Evolutionary conservation across 108 stramenopile species (phyloP), one percentile per base, ranked within the genome.

Genomic region (Fragilaria crotonensis): DNA sequence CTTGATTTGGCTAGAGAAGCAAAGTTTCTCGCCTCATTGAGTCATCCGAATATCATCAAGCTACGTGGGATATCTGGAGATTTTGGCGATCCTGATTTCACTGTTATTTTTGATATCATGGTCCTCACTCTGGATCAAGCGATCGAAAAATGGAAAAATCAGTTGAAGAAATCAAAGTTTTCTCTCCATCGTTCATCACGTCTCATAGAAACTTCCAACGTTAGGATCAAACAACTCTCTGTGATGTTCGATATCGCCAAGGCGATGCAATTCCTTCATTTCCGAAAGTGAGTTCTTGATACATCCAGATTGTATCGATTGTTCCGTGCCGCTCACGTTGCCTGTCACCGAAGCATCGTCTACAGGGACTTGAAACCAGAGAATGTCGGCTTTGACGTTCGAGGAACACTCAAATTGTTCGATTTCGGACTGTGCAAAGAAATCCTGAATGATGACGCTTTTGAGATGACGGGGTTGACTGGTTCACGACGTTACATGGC

Each of bases 1-100:
- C 75, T 84, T 25, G 83, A 84, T 60, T 30, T 88, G 19, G 77
- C 87, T 0, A 66, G 72, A 14, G 87, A 89, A 73, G 83, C 83
- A n/a, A 74, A 81, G 57, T 79, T 89, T 28, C 59, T 89, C 14
- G 49, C 73, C 5, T 55, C 64, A 31, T 45, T 89, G 47, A 65
- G 71, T 18, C 87, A 89, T 62, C 81, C 83, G 4, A 81, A 88
- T 55, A 70, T 88, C 20, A 68, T 84, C 19, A 78, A 69, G 18
- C 61, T 89, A 52, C 63, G 81, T 32, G 87, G 76, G 5, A 70
- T 67, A 25, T 67, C 75, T 0, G 79, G 79, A 20, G 60, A 45
- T 21, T 72, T 77, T 0, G 73, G 81, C 22, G 19, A 59, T 3
- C 68, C 67, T 1, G 62, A 76, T 41, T 84, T 80, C 55, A 74